A percentile compares a stretch with the other conserved stretches of the same genome.
These are phyloP conservation scores for Misopates orontium DNA, from an alignment of 257 asterid species.

Conservation along the genomic window DNA sequence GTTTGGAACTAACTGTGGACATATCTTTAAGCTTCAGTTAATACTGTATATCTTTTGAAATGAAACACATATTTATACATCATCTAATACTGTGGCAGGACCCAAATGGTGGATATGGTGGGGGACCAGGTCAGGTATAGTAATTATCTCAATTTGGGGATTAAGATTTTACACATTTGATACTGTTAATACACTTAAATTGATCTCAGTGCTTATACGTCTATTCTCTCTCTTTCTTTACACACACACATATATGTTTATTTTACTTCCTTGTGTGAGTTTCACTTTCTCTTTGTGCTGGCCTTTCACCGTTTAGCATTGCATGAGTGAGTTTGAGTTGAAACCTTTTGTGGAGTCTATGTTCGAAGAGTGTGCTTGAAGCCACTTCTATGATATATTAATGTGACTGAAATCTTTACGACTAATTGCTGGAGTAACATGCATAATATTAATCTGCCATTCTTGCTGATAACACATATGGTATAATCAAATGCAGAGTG, in stretches of 20 bases:
- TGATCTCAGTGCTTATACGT: background rate
- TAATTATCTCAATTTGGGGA: constrained; percentile 11
- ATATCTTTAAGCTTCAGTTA: too few relatives aligned
- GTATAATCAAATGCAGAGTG: background rate
- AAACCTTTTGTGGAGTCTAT: background rate
- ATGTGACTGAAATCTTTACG: constrained; percentile 1
- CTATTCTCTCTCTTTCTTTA: background rate
- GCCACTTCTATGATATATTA: background rate
- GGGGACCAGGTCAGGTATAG: constrained; percentile 98
- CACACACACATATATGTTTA: too few relatives aligned
- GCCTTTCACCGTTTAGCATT: background rate
- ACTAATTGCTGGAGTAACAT: background rate
- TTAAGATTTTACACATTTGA: background rate
- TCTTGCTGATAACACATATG: constrained; percentile 4
- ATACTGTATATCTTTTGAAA: background rate
- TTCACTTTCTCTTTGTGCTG: too few relatives aligned
- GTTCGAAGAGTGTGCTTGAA: constrained; percentile 1
- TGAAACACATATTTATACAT: background rate
- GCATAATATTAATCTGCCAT: background rate
- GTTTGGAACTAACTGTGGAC: background rate
- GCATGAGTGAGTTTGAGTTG: constrained; percentile 7
- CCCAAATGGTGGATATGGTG: constrained; percentile 91
- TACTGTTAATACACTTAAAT: background rate
- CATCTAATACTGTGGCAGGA: constrained; percentile 52
- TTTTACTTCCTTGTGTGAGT: too few relatives aligned